Percentiles rank a stretch among this genome's conserved stretches.
phyloP scores from a whole-genome alignment of 192 early-diverging fungal genomes.

The Coemansia sp. region DNA sequence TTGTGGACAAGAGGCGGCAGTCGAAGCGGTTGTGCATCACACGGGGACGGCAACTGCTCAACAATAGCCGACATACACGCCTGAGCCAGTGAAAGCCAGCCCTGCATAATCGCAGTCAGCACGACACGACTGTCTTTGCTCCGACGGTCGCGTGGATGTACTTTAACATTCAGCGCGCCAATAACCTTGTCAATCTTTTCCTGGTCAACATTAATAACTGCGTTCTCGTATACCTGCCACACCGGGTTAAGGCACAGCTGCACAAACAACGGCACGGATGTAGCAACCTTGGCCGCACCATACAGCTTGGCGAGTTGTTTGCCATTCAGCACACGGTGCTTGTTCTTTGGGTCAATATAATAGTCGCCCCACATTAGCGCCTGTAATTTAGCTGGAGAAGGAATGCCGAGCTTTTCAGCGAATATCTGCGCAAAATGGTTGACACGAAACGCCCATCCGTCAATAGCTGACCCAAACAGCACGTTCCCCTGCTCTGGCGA shows the following conservation, averaged over 20 bases:
- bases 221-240: conserved; percentile 91
- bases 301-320: conserved; percentile 83
- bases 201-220: conserved; percentile 64
- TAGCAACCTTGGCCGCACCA: conserved; percentile 33
- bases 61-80: conserved; percentile 84
- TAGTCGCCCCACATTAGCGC: conserved; percentile 96
- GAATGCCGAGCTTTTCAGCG: conserved; percentile 71
- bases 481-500: conserved; percentile 95
- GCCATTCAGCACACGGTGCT: conserved; percentile 75
- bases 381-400: conserved; percentile 57
- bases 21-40: conserved; percentile 73
- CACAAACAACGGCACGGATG: conserved; percentile 79
- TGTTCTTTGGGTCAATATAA: conserved; percentile 95
- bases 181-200: conserved; percentile 94
- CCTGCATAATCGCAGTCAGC: conserved; percentile 80
- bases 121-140: conserved; percentile 78
- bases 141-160: conserved; percentile 84
- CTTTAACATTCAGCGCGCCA: conserved; percentile 79
- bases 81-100: conserved; percentile 93
- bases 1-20: conserved; percentile 76
- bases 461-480: conserved; percentile 91
- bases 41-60: conserved; percentile 86
- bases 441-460: conserved; percentile 97
- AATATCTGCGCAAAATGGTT: conserved; percentile 93
- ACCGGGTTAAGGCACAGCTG: conserved; percentile 93